Conservation (phyloP, 1,139 yeast species). For the Torulaspora globosa region DNA sequence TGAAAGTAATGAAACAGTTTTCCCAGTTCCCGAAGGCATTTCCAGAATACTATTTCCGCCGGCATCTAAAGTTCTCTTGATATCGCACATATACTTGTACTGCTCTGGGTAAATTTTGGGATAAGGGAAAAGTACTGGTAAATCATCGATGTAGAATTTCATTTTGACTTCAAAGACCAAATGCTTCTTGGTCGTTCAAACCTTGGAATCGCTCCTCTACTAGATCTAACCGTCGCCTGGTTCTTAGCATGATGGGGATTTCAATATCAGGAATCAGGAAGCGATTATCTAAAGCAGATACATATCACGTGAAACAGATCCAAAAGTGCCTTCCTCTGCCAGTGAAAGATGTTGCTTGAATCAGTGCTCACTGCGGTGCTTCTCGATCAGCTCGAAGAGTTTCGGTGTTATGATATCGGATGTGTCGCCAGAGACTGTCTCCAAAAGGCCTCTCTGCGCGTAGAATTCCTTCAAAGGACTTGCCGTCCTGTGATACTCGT, state of each 20-base stretch:
- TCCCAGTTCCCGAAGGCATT: slow-evolving; percentile 99
- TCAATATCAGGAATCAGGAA: not conserved
- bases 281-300: not conserved
- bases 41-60: slow-evolving; percentile 97
- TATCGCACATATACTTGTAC: slow-evolving; percentile 94
- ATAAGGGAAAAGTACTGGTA: slow-evolving; percentile 95
- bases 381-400: slow-evolving; percentile 43
- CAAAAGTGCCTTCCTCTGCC: not conserved
- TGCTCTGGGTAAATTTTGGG: slow-evolving; percentile 97
- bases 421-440: slow-evolving; percentile 65
- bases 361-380: slow-evolving; percentile 26
- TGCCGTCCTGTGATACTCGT: slow-evolving; percentile 55
- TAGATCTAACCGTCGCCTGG: not conserved
- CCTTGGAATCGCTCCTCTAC: not conserved
- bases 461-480: slow-evolving; percentile 66
- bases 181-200: not conserved
- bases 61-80: slow-evolving; percentile 86
- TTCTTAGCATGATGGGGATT: not conserved
- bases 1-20: slow-evolving; percentile 86
- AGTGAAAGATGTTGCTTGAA: not conserved
- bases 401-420: slow-evolving; percentile 83
- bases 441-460: slow-evolving; percentile 47
- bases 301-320: slow-evolving; percentile 6
- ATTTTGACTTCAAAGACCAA: slow-evolving; percentile 14
- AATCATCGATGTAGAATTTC: slow-evolving; percentile 81